phyloP scores from a whole-genome alignment of 2,329 filamentous ascomycete species.

The Blumeriella jaapii region DNA sequence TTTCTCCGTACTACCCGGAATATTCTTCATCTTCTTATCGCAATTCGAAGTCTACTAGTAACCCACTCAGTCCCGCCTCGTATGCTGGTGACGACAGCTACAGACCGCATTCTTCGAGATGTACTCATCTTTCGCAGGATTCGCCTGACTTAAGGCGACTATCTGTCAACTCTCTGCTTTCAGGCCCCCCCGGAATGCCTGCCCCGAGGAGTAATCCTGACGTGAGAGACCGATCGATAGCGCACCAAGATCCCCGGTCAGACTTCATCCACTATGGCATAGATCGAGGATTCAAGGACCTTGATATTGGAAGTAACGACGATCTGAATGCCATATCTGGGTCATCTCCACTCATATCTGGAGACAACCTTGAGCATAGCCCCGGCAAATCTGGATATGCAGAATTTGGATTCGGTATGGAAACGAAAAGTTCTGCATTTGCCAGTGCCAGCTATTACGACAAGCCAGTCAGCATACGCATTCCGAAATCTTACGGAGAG shows the following conservation, averaged over 20 bases:
- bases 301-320: conserved; percentile 60
- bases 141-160: conserved; percentile 39
- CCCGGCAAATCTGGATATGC: conserved; percentile 28
- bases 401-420: conserved; percentile 38
- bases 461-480: conserved; percentile 51
- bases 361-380: conserved; percentile 16
- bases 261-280: conserved; percentile 51
- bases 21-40: conserved; percentile 3
- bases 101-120: conserved; percentile 26
- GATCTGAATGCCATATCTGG: conserved; percentile 54
- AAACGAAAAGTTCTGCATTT: conserved; percentile 39
- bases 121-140: conserved; percentile 22
- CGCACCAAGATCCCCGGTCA: conserved; percentile 20
- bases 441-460: conserved; percentile 57
- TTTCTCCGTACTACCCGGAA: conserved; percentile 9
- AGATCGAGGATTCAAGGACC: conserved; percentile 58
- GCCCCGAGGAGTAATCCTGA: conserved; percentile 13
- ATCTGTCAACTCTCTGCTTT: conserved; percentile 55
- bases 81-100: conserved; percentile 34
- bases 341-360: conserved; percentile 28
- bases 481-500: conserved; percentile 37
- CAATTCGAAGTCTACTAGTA: conserved; percentile 7
- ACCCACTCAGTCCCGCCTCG: conserved; percentile 31
- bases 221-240: conserved; percentile 10
- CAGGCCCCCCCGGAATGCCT: conserved; percentile 33